Percentiles rank a stretch among this genome's conserved stretches.
phyloP scores from a whole-genome alignment of 225 moss, liverwort and hornwort species.

The Neckera pumila region DNA sequence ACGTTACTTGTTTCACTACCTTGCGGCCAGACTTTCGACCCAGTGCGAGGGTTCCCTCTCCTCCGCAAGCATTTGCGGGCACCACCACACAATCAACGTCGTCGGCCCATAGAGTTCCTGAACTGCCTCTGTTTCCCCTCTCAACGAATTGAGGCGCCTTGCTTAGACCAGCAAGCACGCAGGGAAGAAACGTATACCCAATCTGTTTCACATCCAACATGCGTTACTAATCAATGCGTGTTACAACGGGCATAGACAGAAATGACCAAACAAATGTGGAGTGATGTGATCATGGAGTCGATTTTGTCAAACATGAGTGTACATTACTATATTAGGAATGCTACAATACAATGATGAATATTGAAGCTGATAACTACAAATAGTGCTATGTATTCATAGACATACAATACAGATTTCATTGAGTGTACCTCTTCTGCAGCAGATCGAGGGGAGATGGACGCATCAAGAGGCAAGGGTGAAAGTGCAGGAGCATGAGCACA shows the following conservation, averaged over 20 bases:
- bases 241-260: not conserved
- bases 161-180: constrained; percentile 79
- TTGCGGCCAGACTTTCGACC: constrained; percentile 44
- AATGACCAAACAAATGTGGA: not conserved
- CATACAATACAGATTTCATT: not conserved
- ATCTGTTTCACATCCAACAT: constrained; percentile 39
- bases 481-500: constrained; percentile 95
- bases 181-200: constrained; percentile 84
- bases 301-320: not conserved
- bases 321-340: not conserved
- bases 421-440: constrained; percentile 82
- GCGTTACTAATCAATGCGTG: not conserved
- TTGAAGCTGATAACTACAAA: not conserved
- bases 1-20: constrained; percentile 15
- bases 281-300: not conserved
- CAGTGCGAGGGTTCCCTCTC: constrained; percentile 71
- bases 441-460: constrained; percentile 73
- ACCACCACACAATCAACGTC: constrained; percentile 89
- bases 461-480: constrained; percentile 66
- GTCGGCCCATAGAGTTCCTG: constrained; percentile 58
- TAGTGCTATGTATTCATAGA: not conserved
- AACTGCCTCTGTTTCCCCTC: constrained; percentile 17
- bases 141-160: constrained; percentile 75
- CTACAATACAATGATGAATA: not conserved
- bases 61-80: constrained; percentile 80